These are phyloP conservation scores for Elongisporangium anandrum DNA, from an alignment of 352 stramenopile genomes.

Conservation along the genomic window DNA sequence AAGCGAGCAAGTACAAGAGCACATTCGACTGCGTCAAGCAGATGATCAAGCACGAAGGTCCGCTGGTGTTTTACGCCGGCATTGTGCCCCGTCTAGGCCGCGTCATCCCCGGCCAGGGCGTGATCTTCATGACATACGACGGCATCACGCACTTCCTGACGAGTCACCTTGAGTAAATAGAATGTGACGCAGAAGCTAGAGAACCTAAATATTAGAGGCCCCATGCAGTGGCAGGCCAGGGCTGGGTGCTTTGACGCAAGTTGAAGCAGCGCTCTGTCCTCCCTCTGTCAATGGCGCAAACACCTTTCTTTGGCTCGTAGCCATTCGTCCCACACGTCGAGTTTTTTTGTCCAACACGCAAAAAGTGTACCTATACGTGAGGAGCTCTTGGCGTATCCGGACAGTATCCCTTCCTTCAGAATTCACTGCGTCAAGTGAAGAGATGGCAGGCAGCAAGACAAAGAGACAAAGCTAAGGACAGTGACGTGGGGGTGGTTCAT, in stretches of 20 bases:
- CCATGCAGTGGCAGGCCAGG: not conserved
- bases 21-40: constrained; percentile 91
- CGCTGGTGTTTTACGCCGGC: constrained; percentile 90
- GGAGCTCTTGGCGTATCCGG: not conserved
- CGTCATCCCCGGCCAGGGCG: constrained; percentile 95
- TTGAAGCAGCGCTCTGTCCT: not conserved
- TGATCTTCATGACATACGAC: constrained; percentile 96
- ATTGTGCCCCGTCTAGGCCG: constrained; percentile 90
- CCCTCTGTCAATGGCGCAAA: not conserved
- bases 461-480: too few species aligned
- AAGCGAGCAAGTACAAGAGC: constrained; percentile 64
- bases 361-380: not conserved
- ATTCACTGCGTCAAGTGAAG: too few species aligned
- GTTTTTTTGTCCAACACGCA: not conserved
- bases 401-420: too few species aligned
- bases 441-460: too few species aligned
- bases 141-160: constrained; percentile 61
- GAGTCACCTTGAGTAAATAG: constrained; percentile 35
- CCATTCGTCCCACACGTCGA: not conserved
- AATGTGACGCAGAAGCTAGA: not conserved
- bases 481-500: not conserved
- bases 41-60: constrained; percentile 86
- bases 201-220: not conserved
- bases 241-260: not conserved
- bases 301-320: not conserved